Evolutionary conservation across 2,329 filamentous ascomycete genomes (phyloP).

Genomic region (Helminthosporium solani): DNA sequence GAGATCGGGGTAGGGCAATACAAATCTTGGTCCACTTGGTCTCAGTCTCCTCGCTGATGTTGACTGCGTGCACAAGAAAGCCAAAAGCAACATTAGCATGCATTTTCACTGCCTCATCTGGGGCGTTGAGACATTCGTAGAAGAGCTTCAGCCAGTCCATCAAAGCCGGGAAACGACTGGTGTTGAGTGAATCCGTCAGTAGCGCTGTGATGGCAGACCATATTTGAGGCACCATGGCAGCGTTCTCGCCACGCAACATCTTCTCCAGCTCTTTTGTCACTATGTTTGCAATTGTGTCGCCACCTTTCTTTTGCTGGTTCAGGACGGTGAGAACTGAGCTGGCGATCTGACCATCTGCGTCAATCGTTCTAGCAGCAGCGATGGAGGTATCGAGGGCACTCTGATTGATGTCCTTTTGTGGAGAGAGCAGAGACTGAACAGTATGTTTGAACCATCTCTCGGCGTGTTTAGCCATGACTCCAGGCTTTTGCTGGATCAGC

Average conservation of each 20-base stretch:
- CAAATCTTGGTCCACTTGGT: conserved; percentile 44
- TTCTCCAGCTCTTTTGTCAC: conserved; percentile 66
- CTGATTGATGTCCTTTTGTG: conserved; percentile 70
- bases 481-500: conserved; percentile 69
- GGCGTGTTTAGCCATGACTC: conserved; percentile 67
- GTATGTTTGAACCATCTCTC: conserved; percentile 80
- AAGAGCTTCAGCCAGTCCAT: conserved; percentile 75
- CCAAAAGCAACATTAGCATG: conserved; percentile 87
- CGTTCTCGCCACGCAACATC: conserved; percentile 59
- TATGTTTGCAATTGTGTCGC: conserved; percentile 53
- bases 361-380: conserved; percentile 68
- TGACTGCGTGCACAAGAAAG: conserved; percentile 73
- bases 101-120: conserved; percentile 60
- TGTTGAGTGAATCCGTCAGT: conserved; percentile 61
- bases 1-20: conserved; percentile 26
- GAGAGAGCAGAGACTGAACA: conserved; percentile 78
- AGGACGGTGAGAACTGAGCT: conserved; percentile 66
- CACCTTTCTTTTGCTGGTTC: conserved; percentile 61
- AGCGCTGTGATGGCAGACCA: conserved; percentile 84
- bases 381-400: conserved; percentile 74
- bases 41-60: conserved; percentile 60
- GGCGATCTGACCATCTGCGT: conserved; percentile 67
- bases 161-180: conserved; percentile 70
- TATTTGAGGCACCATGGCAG: conserved; percentile 74
- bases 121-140: conserved; percentile 79